phyloP scores from a whole-genome alignment of 1,139 yeast species.

The Pneumocystis murina region DNA sequence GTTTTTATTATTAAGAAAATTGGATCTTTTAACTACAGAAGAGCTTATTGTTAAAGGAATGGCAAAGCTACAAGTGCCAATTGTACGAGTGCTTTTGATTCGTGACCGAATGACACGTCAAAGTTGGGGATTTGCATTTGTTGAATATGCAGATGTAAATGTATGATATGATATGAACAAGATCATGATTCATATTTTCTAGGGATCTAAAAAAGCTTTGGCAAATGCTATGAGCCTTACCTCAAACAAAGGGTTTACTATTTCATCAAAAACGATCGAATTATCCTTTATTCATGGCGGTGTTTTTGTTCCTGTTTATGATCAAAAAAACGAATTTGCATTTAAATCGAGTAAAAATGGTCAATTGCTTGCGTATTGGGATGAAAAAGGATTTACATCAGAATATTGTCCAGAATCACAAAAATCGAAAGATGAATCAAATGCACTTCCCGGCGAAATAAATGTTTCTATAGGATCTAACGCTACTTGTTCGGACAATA shows the following conservation, averaged over 20 bases:
- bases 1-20: constrained; percentile 12
- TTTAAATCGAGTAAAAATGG: constrained; percentile 11
- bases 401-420: constrained; percentile 9
- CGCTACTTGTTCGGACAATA: not conserved
- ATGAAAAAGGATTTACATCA: constrained; percentile 9
- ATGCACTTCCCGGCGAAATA: not conserved
- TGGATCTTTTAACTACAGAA: constrained; percentile 8
- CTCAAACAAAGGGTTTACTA: constrained; percentile 5
- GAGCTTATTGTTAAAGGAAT: constrained; percentile 8
- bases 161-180: not conserved
- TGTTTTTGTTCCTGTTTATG: constrained; percentile 15
- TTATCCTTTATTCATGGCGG: constrained; percentile 15
- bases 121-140: constrained; percentile 15
- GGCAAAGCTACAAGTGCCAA: constrained; percentile 1
- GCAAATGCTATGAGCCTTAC: not conserved
- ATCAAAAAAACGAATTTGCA: constrained; percentile 5
- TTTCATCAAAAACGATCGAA: constrained; percentile 8
- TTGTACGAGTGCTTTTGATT: constrained; percentile 11
- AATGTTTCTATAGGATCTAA: not conserved
- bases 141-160: constrained; percentile 12
- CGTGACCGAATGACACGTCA: constrained; percentile 12
- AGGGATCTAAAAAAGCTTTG: constrained; percentile 5
- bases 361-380: constrained; percentile 14
- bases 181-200: not conserved
- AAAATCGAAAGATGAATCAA: constrained; percentile 2